These are phyloP conservation scores for Tricholoma flavovirens DNA, from an alignment of 768 basidiomycete species.

Conservation along the genomic window DNA sequence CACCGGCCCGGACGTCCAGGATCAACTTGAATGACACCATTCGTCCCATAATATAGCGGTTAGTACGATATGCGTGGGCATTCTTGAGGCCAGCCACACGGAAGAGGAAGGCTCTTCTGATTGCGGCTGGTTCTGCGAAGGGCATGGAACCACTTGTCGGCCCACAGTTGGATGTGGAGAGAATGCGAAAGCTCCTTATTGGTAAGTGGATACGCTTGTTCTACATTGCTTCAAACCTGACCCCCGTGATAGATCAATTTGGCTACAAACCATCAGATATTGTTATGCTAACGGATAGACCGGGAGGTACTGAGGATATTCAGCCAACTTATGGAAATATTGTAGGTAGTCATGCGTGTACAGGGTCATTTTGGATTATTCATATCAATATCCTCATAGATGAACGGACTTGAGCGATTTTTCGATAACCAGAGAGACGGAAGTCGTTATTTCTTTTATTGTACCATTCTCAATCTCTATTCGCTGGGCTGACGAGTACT, in stretches of 20 bases:
- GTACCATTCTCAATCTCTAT: neutral
- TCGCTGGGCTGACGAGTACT: neutral
- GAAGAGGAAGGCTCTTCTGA: slow-evolving; percentile 1
- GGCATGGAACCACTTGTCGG: neutral
- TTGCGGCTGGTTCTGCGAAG: neutral
- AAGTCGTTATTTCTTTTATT: neutral
- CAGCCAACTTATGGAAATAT: slow-evolving; percentile 1
- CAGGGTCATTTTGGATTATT: neutral
- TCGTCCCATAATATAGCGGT: neutral
- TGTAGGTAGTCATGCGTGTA: neutral
- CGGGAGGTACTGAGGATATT: neutral
- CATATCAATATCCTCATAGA: neutral
- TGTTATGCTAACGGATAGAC: neutral
- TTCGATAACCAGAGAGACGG: neutral
- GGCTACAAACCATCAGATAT: neutral
- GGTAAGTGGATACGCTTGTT: neutral
- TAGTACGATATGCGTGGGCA: neutral
- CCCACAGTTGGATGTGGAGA: neutral
- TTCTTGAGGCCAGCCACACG: neutral
- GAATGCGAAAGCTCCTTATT: neutral
- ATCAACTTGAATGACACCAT: too few species aligned
- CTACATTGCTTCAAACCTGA: too few species aligned
- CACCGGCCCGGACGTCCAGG: neutral
- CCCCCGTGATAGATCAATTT: neutral
- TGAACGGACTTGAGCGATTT: neutral